Percentiles rank a stretch among this genome's conserved stretches.
Evolutionary conservation across 2,329 filamentous ascomycete genomes (phyloP).

Genomic region (Lomentospora prolificans): DNA sequence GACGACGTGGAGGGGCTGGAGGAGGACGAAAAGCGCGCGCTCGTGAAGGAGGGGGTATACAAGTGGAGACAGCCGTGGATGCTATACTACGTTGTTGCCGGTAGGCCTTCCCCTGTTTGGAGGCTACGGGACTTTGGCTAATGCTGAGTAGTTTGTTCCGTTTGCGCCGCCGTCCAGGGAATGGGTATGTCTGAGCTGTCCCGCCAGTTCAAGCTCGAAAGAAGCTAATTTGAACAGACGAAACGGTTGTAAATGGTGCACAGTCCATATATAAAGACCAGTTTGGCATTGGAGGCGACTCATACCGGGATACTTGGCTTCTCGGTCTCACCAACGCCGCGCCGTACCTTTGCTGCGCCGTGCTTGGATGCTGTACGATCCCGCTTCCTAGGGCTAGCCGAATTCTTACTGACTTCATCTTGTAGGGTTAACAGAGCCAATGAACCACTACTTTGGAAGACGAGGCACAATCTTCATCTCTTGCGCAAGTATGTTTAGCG

Average conservation of each 20-base stretch:
- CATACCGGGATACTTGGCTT: slow-evolving; percentile 44
- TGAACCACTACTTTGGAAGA: slow-evolving; percentile 61
- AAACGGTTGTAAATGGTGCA: slow-evolving; percentile 60
- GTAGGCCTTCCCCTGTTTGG: slow-evolving; percentile 16
- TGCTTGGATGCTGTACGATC: slow-evolving; percentile 52
- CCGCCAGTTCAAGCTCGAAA: no score
- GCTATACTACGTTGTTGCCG: slow-evolving; percentile 55
- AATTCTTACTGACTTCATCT: background rate
- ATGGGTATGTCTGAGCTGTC: slow-evolving; percentile 37
- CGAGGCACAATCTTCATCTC: slow-evolving; percentile 63
- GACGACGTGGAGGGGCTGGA: slow-evolving; percentile 34
- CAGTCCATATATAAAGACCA: slow-evolving; percentile 54
- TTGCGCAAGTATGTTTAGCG: slow-evolving; percentile 41
- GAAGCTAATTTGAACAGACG: no score
- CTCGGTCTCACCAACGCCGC: slow-evolving; percentile 51
- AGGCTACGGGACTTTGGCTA: background rate
- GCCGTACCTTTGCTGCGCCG: slow-evolving; percentile 56
- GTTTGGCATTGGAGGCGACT: slow-evolving; percentile 48
- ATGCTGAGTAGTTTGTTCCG: slow-evolving; percentile 40
- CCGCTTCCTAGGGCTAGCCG: background rate
- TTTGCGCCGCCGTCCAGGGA: slow-evolving; percentile 62
- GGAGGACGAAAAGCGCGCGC: slow-evolving; percentile 43
- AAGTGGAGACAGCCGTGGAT: slow-evolving; percentile 60
- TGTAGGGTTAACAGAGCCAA: slow-evolving; percentile 53
- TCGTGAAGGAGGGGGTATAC: slow-evolving; percentile 52